A percentile compares a stretch with the other conserved stretches of the same genome.
phyloP scores from a whole-genome alignment of 345 rosid genomes.

The Populus davidiana region DNA sequence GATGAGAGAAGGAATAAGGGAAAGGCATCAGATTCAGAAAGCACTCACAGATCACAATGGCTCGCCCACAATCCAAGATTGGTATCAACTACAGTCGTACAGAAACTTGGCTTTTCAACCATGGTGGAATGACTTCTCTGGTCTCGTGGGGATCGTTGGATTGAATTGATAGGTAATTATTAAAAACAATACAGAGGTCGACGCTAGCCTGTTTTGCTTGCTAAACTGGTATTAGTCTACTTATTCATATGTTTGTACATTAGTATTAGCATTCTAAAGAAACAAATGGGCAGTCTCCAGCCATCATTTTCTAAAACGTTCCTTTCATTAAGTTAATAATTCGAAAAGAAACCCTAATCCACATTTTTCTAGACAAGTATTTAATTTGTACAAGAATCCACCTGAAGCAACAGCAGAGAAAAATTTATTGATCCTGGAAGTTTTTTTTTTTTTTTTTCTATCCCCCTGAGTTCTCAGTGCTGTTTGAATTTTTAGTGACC shows the following conservation, averaged over 20 bases:
- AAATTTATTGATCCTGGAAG: too few species aligned
- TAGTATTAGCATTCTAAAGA: not conserved
- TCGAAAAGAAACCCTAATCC: not conserved
- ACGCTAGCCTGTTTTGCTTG: not conserved
- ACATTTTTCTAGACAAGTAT: too few species aligned
- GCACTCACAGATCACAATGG: too few species aligned
- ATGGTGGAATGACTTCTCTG: not conserved
- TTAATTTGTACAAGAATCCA: too few species aligned
- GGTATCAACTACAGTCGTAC: slow-evolving; percentile 22
- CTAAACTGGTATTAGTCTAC: not conserved
- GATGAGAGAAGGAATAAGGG: slow-evolving; percentile 18
- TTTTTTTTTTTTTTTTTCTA: too few species aligned
- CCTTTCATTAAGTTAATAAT: not conserved
- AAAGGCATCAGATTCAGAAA: slow-evolving; percentile 47
- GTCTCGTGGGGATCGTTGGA: not conserved
- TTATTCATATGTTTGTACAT: not conserved
- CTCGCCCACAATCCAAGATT: slow-evolving; percentile 26
- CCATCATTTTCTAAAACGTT: not conserved
- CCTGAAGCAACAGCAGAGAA: too few species aligned
- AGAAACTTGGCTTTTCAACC: not conserved
- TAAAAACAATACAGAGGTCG: not conserved
- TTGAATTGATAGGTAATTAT: not conserved
- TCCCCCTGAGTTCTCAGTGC: too few species aligned
- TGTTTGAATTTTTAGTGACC: not conserved
- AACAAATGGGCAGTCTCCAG: not conserved